phyloP scores from a whole-genome alignment of 331 rosid species.

The Saraca asoca region DNA sequence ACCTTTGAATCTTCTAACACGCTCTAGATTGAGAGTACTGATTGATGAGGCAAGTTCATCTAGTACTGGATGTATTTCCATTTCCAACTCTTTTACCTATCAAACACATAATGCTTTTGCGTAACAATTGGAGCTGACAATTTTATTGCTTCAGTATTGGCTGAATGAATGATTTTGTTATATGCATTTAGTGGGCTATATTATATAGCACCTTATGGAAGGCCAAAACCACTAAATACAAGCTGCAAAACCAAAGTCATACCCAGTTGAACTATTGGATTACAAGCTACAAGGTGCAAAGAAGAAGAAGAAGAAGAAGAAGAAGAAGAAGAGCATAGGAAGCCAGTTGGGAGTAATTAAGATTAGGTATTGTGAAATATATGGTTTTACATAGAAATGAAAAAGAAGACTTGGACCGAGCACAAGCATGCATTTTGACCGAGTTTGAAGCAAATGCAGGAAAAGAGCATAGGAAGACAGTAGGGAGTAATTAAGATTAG shows the following conservation, averaged over 20 bases:
- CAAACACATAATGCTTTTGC: conserved; percentile 38
- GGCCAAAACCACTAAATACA: conserved; percentile 17
- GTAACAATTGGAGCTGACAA: conserved; percentile 20
- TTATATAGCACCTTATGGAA: background rate
- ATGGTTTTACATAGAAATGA: conserved; percentile 12
- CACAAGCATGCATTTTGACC: conserved; percentile 12
- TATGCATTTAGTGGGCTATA: conserved; percentile 20
- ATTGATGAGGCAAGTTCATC: conserved; percentile 81
- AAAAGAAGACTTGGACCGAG: background rate
- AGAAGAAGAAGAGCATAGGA: conserved; percentile 25
- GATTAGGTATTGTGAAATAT: conserved; percentile 15
- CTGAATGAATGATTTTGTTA: conserved; percentile 6
- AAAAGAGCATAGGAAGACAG: conserved; percentile 22
- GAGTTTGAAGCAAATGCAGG: conserved; percentile 8
- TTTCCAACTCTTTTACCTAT: conserved; percentile 72
- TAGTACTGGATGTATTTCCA: conserved; percentile 84
- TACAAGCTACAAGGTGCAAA: conserved; percentile 13
- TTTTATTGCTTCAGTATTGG: conserved; percentile 21
- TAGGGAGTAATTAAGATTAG: conserved; percentile 8
- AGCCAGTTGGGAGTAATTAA: conserved; percentile 6
- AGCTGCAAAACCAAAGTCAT: conserved; percentile 18
- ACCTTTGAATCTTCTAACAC: conserved; percentile 90
- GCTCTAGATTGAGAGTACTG: conserved; percentile 83
- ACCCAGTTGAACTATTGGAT: conserved; percentile 16
- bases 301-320: background rate